These are phyloP conservation scores for Erythrobasidium yunnanense DNA, from an alignment of 768 basidiomycete species.

Conservation along the genomic window DNA sequence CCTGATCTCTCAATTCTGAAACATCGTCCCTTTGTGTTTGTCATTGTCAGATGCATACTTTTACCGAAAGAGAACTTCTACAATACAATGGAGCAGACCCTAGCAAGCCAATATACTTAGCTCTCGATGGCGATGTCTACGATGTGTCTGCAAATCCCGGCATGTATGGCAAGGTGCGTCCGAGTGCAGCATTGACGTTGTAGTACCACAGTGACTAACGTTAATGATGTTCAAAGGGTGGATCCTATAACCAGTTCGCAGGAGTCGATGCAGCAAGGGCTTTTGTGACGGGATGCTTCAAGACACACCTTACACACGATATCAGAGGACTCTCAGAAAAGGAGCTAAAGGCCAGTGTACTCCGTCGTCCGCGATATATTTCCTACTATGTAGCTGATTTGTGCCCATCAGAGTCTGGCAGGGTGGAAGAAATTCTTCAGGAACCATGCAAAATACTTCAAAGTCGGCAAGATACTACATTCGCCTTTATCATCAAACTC, in stretches of 20 bases:
- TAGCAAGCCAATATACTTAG: conserved; percentile 66
- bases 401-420: too few relatives aligned
- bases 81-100: conserved; percentile 60
- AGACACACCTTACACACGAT: conserved; percentile 81
- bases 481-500: not conserved
- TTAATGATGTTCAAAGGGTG: conserved; percentile 7
- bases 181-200: conserved; percentile 52
- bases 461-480: conserved; percentile 26
- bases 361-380: too few relatives aligned
- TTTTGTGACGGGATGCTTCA: conserved; percentile 88
- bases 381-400: too few relatives aligned
- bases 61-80: conserved; percentile 60
- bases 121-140: conserved; percentile 83
- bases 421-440: conserved; percentile 87
- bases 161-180: conserved; percentile 58
- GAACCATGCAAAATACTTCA: conserved; percentile 62
- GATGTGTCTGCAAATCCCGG: conserved; percentile 71
- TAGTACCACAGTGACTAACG: too few relatives aligned
- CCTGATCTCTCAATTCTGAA: too few relatives aligned
- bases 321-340: conserved; percentile 62
- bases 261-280: conserved; percentile 51
- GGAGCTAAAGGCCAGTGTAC: conserved; percentile 56
- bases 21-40: too few relatives aligned
- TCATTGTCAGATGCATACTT: conserved; percentile 39
- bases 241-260: conserved; percentile 29